phyloP scores from a whole-genome alignment of 257 asterid species.

The Primulina eburnea region DNA sequence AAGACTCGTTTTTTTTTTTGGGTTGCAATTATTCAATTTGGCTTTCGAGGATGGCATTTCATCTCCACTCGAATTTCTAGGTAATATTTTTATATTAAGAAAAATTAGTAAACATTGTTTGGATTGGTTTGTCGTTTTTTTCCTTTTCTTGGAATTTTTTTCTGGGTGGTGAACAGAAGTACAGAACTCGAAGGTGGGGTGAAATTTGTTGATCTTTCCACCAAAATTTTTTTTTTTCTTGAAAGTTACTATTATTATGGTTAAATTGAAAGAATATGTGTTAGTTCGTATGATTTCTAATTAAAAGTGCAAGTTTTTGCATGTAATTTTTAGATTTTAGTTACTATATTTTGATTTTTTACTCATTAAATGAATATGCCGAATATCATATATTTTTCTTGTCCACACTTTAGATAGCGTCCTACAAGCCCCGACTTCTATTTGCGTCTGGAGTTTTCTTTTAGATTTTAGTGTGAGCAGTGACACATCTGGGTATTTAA shows the following conservation, averaged over 20 bases:
- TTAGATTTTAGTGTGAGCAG: background rate
- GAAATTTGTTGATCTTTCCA: background rate
- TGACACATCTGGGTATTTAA: background rate
- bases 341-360: too few relatives aligned
- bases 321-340: background rate
- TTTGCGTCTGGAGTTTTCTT: background rate
- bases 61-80: conserved; percentile 21
- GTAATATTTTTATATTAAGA: too few relatives aligned
- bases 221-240: too few relatives aligned
- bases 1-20: background rate
- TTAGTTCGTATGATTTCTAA: too few relatives aligned
- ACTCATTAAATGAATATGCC: too few relatives aligned
- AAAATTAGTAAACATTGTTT: too few relatives aligned
- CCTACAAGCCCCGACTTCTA: too few relatives aligned
- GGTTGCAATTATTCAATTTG: background rate
- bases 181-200: too few relatives aligned
- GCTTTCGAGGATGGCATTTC: conserved; percentile 27
- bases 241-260: too few relatives aligned
- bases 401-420: background rate
- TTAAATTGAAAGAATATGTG: background rate
- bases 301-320: background rate
- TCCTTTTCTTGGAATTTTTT: background rate
- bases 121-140: background rate
- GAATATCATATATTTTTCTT: background rate
- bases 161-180: background rate